Evolutionary conservation across 148 eudicot species (phyloP).

Genomic region (Spergularia bocconei): DNA sequence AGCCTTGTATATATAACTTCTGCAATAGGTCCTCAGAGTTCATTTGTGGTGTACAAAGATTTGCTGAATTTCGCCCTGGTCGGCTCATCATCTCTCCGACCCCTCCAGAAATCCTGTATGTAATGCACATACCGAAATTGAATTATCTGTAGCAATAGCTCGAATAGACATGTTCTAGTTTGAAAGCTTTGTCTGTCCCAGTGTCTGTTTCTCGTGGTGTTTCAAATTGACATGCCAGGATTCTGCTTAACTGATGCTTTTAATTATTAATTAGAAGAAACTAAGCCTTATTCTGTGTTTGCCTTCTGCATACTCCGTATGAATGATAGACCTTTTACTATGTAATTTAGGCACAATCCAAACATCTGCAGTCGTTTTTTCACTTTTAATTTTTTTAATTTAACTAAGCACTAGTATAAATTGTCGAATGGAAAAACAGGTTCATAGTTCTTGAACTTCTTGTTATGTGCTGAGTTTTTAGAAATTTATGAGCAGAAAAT

Average conservation of each 20-base stretch:
- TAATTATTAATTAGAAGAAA: background rate
- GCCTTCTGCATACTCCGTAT: background rate
- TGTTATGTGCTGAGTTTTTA: background rate
- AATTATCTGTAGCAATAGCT: background rate
- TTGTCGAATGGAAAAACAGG: background rate
- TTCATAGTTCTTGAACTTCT: background rate
- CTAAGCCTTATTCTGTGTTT: background rate
- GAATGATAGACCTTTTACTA: background rate
- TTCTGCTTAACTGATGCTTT: background rate
- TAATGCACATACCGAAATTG: slow-evolving; percentile 14
- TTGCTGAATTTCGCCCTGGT: slow-evolving; percentile 1
- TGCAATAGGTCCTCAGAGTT: background rate
- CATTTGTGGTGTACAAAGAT: slow-evolving; percentile 19
- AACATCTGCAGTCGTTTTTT: background rate
- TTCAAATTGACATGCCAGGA: background rate
- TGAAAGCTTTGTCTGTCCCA: background rate
- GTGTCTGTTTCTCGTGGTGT: background rate
- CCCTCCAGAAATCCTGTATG: slow-evolving; percentile 19
- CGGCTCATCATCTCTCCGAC: slow-evolving; percentile 1
- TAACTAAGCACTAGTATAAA: background rate
- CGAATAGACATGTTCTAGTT: background rate
- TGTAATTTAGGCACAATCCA: background rate
- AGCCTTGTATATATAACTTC: slow-evolving; percentile 28
- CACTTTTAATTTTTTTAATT: background rate
- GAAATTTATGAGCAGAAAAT: background rate